phyloP scores from a whole-genome alignment of 176 grass and related monocot species.

The Oryza brachyantha region DNA sequence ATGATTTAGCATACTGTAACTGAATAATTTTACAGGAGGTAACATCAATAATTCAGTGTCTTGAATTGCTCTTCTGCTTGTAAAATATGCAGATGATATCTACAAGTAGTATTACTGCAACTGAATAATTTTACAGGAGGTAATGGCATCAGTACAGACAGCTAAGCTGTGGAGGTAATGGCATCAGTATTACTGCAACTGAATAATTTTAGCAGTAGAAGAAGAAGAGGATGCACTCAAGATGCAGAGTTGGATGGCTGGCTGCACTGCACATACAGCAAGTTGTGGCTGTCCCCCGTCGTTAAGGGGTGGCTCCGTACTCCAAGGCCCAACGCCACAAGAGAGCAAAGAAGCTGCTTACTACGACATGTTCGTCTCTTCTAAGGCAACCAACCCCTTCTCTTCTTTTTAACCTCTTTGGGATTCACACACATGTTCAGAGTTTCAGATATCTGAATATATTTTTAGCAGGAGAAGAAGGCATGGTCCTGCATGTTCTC shows the following conservation, averaged over 20 bases:
- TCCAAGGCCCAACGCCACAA: conserved; percentile 6
- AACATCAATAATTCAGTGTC: too few species aligned
- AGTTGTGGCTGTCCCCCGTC: conserved; percentile 8
- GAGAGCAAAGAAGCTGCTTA: not conserved
- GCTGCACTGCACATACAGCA: too few species aligned
- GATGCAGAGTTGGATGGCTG: not conserved
- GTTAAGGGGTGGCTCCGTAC: not conserved
- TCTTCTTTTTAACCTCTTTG: not conserved
- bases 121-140: too few species aligned
- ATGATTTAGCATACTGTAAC: not conserved
- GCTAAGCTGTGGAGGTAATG: too few species aligned
- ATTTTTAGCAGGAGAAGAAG: not conserved
- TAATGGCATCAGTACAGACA: too few species aligned
- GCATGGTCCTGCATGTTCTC: not conserved
- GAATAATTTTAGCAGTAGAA: not conserved
- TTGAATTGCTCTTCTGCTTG: too few species aligned
- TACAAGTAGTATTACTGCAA: too few species aligned
- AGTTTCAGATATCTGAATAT: not conserved
- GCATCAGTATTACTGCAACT: too few species aligned
- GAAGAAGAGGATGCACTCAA: too few species aligned
- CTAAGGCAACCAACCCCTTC: conserved; percentile 7
- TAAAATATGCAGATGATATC: too few species aligned
- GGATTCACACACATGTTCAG: conserved; percentile 10
- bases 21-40: not conserved
- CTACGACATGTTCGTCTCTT: conserved; percentile 34